Evolutionary conservation across 163 green algal species (phyloP).

Genomic region (Chlamydomonas reinhardtii): DNA sequence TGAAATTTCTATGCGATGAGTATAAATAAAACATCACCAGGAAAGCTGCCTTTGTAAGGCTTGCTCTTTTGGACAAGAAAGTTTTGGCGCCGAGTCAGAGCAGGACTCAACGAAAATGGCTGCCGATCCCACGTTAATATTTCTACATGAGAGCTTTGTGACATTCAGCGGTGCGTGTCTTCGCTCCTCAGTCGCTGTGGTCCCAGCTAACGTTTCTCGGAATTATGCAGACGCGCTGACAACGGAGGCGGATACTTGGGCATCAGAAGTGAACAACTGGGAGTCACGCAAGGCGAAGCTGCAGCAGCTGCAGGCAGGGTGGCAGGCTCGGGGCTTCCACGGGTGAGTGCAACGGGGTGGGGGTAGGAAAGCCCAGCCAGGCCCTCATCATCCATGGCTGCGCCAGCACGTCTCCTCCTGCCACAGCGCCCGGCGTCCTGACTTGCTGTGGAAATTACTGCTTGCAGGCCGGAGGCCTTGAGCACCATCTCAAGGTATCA

Average conservation of each 20-base stretch:
- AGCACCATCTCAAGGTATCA: conserved; percentile 29
- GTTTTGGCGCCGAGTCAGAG: background rate
- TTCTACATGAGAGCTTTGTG: conserved; percentile 21
- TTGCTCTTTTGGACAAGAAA: no score
- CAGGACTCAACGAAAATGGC: no score
- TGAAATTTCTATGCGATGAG: no score
- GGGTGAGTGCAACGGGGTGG: conserved; percentile 9
- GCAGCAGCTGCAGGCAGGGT: conserved; percentile 39
- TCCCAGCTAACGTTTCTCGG: no score
- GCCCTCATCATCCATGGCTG: no score
- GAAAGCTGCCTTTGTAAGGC: background rate
- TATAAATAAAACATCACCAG: no score
- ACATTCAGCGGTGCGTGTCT: conserved; percentile 10
- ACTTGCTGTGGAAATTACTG: background rate
- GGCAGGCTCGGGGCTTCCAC: conserved; percentile 37
- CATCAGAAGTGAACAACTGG: background rate
- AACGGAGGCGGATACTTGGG: background rate
- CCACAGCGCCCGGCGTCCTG: no score
- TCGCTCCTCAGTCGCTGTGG: no score
- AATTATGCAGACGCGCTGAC: conserved; percentile 22
- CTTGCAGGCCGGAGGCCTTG: background rate
- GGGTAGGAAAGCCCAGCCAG: background rate
- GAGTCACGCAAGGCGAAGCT: conserved; percentile 28
- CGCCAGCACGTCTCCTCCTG: no score
- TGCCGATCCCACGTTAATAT: background rate